Percentiles rank a stretch among this genome's conserved stretches.
Conservation (phyloP, 2,329 filamentous ascomycete genomes). For the Alternaria brassicicola region DNA sequence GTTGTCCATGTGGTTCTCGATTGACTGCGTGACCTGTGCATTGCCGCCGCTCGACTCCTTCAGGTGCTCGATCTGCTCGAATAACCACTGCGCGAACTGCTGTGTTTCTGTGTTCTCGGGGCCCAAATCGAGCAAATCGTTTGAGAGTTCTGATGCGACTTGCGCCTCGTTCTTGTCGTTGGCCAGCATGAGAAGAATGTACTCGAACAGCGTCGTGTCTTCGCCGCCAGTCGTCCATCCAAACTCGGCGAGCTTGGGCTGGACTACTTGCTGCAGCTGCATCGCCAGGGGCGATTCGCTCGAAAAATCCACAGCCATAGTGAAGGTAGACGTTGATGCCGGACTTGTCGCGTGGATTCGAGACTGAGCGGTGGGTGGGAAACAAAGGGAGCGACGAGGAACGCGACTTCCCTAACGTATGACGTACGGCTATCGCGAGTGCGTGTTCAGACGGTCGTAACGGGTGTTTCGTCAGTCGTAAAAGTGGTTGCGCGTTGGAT, state of each 20-base stretch:
- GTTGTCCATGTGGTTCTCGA: slow-evolving; percentile 33
- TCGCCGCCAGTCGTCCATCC: slow-evolving; percentile 85
- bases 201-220: slow-evolving; percentile 87
- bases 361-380: slow-evolving; percentile 16
- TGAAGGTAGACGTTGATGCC: slow-evolving; percentile 13
- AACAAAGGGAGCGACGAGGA: slow-evolving; percentile 31
- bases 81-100: slow-evolving; percentile 92
- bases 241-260: slow-evolving; percentile 89
- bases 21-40: slow-evolving; percentile 25
- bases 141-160: slow-evolving; percentile 84
- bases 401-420: slow-evolving; percentile 29
- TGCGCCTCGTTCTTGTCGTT: slow-evolving; percentile 93
- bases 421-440: slow-evolving; percentile 22
- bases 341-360: slow-evolving; percentile 22
- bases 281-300: slow-evolving; percentile 83
- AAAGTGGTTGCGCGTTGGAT: slow-evolving; percentile 16
- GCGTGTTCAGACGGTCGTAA: slow-evolving; percentile 13
- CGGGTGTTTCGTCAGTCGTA: slow-evolving; percentile 16
- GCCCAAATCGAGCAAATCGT: slow-evolving; percentile 80
- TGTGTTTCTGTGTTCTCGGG: slow-evolving; percentile 82
- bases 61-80: slow-evolving; percentile 77
- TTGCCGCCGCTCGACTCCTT: slow-evolving; percentile 64
- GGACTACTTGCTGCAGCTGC: slow-evolving; percentile 80
- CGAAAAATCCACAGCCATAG: slow-evolving; percentile 78
- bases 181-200: slow-evolving; percentile 95